Evolutionary conservation across 2,329 filamentous ascomycete genomes (phyloP).

Genomic region (Calycina herbarum): DNA sequence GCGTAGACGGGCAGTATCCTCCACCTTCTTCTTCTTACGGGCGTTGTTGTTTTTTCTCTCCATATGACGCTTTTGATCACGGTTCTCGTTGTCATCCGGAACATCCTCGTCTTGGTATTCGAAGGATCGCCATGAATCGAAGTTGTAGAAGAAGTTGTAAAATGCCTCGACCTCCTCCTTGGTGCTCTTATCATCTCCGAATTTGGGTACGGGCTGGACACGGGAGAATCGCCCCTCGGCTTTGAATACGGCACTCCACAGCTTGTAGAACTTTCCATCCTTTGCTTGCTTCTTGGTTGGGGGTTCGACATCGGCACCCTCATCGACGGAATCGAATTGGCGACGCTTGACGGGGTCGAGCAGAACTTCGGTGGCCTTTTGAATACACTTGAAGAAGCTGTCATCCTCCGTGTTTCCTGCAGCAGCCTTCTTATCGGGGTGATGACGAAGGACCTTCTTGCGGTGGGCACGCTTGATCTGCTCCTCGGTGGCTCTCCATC

Average conservation of each 20-base stretch:
- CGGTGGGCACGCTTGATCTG: slow-evolving; percentile 99
- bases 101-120: slow-evolving; percentile 99
- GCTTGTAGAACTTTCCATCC: slow-evolving; percentile 92
- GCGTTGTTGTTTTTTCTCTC: slow-evolving; percentile 98
- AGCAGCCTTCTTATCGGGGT: slow-evolving; percentile 98
- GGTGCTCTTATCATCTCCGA: slow-evolving; percentile 80
- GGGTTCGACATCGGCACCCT: slow-evolving; percentile 87
- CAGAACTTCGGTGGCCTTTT: slow-evolving; percentile 93
- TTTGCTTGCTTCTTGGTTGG: slow-evolving; percentile 87
- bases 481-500: slow-evolving; percentile 89
- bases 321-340: slow-evolving; percentile 96
- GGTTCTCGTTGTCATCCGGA: slow-evolving; percentile 97
- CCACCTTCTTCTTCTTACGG: slow-evolving; percentile 98
- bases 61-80: slow-evolving; percentile 97
- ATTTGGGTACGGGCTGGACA: slow-evolving; percentile 79
- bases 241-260: slow-evolving; percentile 89
- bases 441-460: slow-evolving; percentile 99
- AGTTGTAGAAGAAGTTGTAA: slow-evolving; percentile 99
- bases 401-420: slow-evolving; percentile 86
- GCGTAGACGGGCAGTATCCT: slow-evolving; percentile 89
- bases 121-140: slow-evolving; percentile 96
- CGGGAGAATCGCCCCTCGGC: slow-evolving; percentile 92
- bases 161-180: slow-evolving; percentile 92
- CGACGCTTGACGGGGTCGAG: slow-evolving; percentile 88
- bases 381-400: slow-evolving; percentile 99